A percentile compares a stretch with the other conserved stretches of the same genome.
Evolutionary conservation across 208 protist species (phyloP).

Genomic region (Trypanosoma mega): DNA sequence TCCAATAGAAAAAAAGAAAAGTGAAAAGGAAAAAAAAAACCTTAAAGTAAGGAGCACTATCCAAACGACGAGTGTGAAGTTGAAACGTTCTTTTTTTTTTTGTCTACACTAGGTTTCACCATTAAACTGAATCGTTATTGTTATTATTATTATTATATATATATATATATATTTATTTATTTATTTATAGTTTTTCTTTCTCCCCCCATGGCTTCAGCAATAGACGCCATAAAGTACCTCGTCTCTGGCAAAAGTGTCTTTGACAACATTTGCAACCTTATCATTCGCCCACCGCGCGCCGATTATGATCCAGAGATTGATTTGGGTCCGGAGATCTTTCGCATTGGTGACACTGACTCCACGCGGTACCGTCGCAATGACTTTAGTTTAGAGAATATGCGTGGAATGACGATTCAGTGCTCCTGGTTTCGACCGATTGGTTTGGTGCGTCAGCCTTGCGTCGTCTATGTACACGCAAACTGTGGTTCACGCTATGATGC

Average conservation of each 20-base stretch:
- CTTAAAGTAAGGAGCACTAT: too few species aligned
- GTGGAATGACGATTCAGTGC: conserved; percentile 74
- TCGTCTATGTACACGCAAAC: conserved; percentile 93
- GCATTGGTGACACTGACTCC: conserved; percentile 42
- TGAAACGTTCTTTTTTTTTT: too few species aligned
- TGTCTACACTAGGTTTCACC: too few species aligned
- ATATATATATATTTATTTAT: too few species aligned
- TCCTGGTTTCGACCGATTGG: conserved; percentile 71
- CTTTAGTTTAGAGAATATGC: conserved; percentile 81
- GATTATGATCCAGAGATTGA: conserved; percentile 47
- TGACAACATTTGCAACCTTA: conserved; percentile 79
- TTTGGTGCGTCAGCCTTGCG: conserved; percentile 54
- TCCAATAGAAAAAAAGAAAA: too few species aligned
- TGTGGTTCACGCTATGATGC: conserved; percentile 80
- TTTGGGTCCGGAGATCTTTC: conserved; percentile 64
- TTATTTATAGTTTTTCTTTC: not conserved
- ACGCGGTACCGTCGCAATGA: conserved; percentile 59
- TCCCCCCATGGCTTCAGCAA: conserved; percentile 33
- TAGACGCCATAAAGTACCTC: conserved; percentile 39
- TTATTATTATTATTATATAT: not conserved
- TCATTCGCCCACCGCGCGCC: conserved; percentile 82
- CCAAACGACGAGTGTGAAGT: too few species aligned
- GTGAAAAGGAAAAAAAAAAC: too few species aligned
- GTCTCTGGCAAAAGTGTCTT: conserved; percentile 45
- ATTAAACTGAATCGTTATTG: not conserved